Conservation (phyloP, 352 stramenopile genomes). For the Pythium oligandrum region DNA sequence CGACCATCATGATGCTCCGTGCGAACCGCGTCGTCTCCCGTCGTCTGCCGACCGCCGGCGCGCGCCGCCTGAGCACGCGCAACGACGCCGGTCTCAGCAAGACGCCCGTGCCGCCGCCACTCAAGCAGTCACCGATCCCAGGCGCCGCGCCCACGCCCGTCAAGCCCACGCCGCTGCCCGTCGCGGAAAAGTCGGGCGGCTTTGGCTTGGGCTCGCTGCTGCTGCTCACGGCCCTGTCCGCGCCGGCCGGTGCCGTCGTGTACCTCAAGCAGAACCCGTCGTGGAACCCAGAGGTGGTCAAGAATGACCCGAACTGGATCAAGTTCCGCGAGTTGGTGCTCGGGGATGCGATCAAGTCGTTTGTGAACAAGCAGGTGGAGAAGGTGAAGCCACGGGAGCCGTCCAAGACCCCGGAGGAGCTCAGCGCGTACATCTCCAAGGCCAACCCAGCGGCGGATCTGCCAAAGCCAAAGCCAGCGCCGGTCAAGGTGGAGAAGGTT, state of each 20-base stretch:
- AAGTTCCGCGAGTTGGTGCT: conserved; percentile 76
- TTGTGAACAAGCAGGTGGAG: conserved; percentile 3
- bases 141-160: neutral
- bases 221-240: conserved; percentile 41
- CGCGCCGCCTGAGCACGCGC: conserved; percentile 1
- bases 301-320: conserved; percentile 59
- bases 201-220: conserved; percentile 31
- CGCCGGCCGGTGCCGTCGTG: conserved; percentile 43
- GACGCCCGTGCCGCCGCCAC: conserved; percentile 5
- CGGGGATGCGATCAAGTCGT: conserved; percentile 19
- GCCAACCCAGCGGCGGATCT: conserved; percentile 20
- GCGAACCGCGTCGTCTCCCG: neutral
- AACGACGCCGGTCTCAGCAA: neutral
- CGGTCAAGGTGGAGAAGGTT: conserved; percentile 15
- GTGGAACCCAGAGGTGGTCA: conserved; percentile 65
- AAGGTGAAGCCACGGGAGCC: conserved; percentile 19
- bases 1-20: neutral
- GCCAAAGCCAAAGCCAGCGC: conserved; percentile 15
- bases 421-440: conserved; percentile 47
- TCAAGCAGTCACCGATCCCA: conserved; percentile 1
- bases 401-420: conserved; percentile 32
- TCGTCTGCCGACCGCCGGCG: neutral
- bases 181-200: conserved; percentile 22
- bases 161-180: conserved; percentile 7
- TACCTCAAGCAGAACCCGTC: conserved; percentile 77